phyloP scores from a whole-genome alignment of 2,329 filamentous ascomycete genomes.

The Drechslera avenae region DNA sequence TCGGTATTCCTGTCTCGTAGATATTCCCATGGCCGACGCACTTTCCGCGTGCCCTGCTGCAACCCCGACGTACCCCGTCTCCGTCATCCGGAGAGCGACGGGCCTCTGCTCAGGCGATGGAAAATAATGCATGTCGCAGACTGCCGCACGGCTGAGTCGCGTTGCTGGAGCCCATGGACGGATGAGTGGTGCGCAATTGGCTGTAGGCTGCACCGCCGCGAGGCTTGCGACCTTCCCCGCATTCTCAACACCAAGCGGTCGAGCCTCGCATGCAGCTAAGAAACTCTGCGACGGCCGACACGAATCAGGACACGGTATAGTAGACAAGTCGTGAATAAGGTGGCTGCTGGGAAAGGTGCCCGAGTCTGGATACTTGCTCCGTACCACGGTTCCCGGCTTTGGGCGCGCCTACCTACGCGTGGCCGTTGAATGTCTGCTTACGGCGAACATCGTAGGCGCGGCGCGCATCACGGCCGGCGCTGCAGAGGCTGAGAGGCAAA shows the following conservation, averaged over 20 bases:
- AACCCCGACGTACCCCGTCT: slow-evolving; percentile 7
- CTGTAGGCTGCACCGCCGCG: slow-evolving; percentile 9
- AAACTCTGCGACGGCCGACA: slow-evolving; percentile 8
- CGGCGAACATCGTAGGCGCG: slow-evolving; percentile 6
- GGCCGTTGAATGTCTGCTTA: slow-evolving; percentile 4
- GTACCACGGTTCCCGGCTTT: slow-evolving; percentile 7
- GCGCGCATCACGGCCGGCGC: slow-evolving; percentile 7
- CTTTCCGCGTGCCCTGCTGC: slow-evolving; percentile 14
- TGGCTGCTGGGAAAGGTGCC: slow-evolving; percentile 6
- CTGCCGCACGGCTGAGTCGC: slow-evolving; percentile 11
- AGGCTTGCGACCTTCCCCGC: slow-evolving; percentile 37
- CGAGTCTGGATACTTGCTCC: slow-evolving; percentile 6
- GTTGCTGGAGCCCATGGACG: slow-evolving; percentile 6
- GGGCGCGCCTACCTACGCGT: slow-evolving; percentile 22
- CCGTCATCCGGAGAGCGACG: slow-evolving; percentile 1
- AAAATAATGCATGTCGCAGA: slow-evolving; percentile 17
- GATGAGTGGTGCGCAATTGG: slow-evolving; percentile 20
- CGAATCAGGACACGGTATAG: too few species aligned
- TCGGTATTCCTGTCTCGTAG: neutral
- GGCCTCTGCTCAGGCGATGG: slow-evolving; percentile 7
- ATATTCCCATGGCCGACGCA: slow-evolving; percentile 4
- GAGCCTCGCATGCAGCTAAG: slow-evolving; percentile 26
- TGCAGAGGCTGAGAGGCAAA: slow-evolving; percentile 25
- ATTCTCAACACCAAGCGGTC: slow-evolving; percentile 25
- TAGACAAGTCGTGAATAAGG: slow-evolving; percentile 7